Percentiles rank a stretch among this genome's conserved stretches.
phyloP scores from a whole-genome alignment of 2,329 filamentous ascomycete species.

The Pezicula radicicola region DNA sequence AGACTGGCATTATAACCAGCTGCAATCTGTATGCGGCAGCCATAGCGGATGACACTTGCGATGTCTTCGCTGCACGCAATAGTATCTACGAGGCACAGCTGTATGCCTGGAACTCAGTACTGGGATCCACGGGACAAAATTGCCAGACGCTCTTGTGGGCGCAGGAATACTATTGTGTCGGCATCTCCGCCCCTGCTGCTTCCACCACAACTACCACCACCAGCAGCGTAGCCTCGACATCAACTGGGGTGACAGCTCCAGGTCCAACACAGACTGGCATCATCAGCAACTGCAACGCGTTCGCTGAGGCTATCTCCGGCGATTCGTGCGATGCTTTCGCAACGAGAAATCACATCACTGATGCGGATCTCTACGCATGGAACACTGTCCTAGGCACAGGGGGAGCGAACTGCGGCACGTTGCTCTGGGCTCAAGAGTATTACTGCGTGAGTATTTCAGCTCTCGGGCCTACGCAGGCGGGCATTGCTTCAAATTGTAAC shows the following conservation, averaged over 20 bases:
- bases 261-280: conserved; percentile 14
- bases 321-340: conserved; percentile 13
- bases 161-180: no score
- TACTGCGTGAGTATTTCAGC: no score
- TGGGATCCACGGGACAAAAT: conserved; percentile 7
- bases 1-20: conserved; percentile 18
- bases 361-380: no score
- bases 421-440: no score
- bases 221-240: background rate
- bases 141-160: no score
- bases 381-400: no score
- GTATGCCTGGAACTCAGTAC: conserved; percentile 25
- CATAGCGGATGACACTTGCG: conserved; percentile 21
- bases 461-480: no score
- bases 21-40: conserved; percentile 25
- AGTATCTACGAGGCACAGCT: conserved; percentile 20
- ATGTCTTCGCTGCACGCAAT: conserved; percentile 18
- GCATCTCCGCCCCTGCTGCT: background rate
- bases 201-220: conserved; percentile 3
- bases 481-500: no score
- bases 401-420: no score
- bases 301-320: conserved; percentile 16
- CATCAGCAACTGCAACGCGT: conserved; percentile 17
- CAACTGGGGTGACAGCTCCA: conserved; percentile 8
- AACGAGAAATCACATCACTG: no score